Conservation (phyloP, 129 eudicot genomes). For the Solidago caesia region DNA sequence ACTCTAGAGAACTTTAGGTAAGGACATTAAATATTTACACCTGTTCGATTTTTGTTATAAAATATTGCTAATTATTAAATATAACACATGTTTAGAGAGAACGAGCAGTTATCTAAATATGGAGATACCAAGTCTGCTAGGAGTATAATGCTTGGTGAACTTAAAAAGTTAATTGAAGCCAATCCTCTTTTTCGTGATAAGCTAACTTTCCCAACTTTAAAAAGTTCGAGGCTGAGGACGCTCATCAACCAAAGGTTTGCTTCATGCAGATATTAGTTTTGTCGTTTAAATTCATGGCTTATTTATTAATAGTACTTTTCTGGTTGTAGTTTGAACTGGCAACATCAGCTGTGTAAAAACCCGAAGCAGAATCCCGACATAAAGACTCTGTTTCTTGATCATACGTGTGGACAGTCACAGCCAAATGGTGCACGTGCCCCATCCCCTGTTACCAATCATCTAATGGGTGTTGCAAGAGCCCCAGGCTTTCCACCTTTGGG, state of each 20-base stretch:
- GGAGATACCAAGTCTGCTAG: conserved; percentile 73
- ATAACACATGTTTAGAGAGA: conserved; percentile 48
- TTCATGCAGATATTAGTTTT: conserved; percentile 12
- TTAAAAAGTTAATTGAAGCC: conserved; percentile 77
- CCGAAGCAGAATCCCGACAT: conserved; percentile 80
- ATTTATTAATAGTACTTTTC: conserved; percentile 10
- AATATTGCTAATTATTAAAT: not conserved
- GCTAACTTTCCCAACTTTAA: conserved; percentile 58
- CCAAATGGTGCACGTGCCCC: conserved; percentile 78
- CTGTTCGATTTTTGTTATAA: conserved; percentile 1
- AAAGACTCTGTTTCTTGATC: conserved; percentile 79
- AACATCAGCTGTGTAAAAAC: conserved; percentile 78
- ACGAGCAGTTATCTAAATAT: conserved; percentile 67
- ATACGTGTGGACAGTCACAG: conserved; percentile 74
- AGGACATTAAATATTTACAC: not conserved
- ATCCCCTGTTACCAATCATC: conserved; percentile 66
- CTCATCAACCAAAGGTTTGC: conserved; percentile 72
- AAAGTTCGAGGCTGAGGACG: conserved; percentile 65
- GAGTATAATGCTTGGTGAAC: conserved; percentile 55
- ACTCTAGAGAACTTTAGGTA: conserved; percentile 67
- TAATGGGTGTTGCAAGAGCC: conserved; percentile 56
- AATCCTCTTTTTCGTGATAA: conserved; percentile 80
- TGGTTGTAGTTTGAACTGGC: conserved; percentile 82
- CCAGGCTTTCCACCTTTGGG: conserved; percentile 67
- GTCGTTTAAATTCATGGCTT: conserved; percentile 3